Evolutionary conservation across 352 stramenopile species (phyloP), one percentile per base, ranked within the genome.

Genomic region (Phytophthora crassamura): DNA sequence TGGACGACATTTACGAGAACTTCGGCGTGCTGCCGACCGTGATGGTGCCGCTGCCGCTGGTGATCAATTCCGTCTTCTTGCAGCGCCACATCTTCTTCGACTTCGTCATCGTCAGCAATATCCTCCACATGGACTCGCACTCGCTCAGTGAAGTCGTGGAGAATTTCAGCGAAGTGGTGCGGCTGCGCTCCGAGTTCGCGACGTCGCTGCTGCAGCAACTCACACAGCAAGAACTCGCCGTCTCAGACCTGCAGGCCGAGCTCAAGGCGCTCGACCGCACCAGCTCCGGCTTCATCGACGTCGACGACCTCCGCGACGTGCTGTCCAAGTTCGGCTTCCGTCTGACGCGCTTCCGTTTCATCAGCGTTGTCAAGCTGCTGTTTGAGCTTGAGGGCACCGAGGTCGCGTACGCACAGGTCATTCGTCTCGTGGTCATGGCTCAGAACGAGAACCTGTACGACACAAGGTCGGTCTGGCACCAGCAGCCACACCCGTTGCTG

Each of bases 301-400:
- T 87, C 3, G 73, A 84, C 25, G 59, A 82, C 38, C 54, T 88
- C 3, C 75, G 79, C 0, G 46, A 72, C 11, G 75, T 85, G 18
- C 47, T 90, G 7, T 51, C 46, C 3, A 67, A 57, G 30, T 77
- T 87, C 16, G 77, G 78, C 16, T 84, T 85, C 48, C 63, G 60
- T 20, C 39, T 89, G 14, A 86, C 82, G 40, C 64, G 75, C 16
- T 88, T 79, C n/a, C 78, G 77, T 15, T 90, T 90, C 64, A 86
- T 88, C 58, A 81, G 65, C 18, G 77, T 90, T 48, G 75, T 82
- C 5, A 79, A 82, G 68, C 52, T 90, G 33, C 45, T 90, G 11
- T 89, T 89, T 30, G 33, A 67, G 15, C 52, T 89, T 0, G 35
- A 74, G 28, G 74, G 60, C 16, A 76, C 65, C 30, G 64, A 43